Percentiles rank a stretch among this genome's conserved stretches.
phyloP scores from a whole-genome alignment of 2,329 filamentous ascomycete species.

The Tolypocladium ophioglossoides region DNA sequence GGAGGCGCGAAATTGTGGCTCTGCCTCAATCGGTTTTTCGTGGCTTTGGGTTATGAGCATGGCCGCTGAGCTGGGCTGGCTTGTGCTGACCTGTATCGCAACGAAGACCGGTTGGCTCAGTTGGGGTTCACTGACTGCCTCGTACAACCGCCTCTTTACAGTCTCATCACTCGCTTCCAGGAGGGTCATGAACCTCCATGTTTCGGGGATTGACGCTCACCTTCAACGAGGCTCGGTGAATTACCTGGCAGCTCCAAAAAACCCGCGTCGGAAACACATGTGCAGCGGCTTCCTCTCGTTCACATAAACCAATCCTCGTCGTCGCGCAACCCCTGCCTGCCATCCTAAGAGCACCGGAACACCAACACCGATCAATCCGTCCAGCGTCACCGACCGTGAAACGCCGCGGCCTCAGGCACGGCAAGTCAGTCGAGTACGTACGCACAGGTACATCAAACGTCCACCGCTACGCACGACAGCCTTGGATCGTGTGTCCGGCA shows the following conservation, averaged over 20 bases:
- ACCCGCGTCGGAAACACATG: no score
- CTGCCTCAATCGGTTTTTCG: not conserved
- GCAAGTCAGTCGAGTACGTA: not conserved
- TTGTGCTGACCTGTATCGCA: not conserved
- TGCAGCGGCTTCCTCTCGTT: not conserved
- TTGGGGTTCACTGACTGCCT: no score
- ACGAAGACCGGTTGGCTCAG: no score
- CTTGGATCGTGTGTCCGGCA: not conserved
- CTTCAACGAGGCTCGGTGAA: no score
- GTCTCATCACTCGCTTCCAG: no score
- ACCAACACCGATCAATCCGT: not conserved
- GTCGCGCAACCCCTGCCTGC: not conserved
- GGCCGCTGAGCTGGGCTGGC: not conserved
- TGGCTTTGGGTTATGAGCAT: no score
- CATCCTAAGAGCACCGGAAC: not conserved
- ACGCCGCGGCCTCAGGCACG: not conserved
- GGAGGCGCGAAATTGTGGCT: not conserved
- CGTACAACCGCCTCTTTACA: not conserved
- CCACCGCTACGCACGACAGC: not conserved
- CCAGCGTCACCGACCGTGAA: not conserved
- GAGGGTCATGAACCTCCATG: no score
- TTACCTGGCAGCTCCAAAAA: not conserved
- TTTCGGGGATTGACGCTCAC: no score
- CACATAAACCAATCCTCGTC: not conserved
- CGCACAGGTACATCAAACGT: not conserved